Base-by-base conservation (phyloP, 805 yeast genomes). In the Yarrowia porcina region DNA sequence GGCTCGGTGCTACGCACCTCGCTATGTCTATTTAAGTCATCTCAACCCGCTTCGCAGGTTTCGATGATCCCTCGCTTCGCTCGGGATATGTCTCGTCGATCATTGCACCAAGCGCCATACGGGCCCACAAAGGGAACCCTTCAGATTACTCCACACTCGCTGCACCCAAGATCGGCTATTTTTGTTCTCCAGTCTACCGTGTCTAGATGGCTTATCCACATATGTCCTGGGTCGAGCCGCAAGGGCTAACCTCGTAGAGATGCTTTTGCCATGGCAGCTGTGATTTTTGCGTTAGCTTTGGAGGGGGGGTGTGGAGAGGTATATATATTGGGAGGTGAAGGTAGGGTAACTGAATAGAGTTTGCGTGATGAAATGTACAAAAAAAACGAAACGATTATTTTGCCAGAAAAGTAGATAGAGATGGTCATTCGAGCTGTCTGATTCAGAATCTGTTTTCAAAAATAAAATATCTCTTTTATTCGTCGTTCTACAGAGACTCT, bases 51-150 rank as follows among this genome's bases (percentile, higher is more conserved):
- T n/a, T n/a, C 1, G 38, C 38, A 33, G n/a, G 38, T n/a, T 11
- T 33, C n/a, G 38, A 33, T 33, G 38, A 36, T 21, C 41, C 18
- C 23, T 36, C 41, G 23, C 41, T 18, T n/a, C 20, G 25, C 49
- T 44, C 30, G n/a, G 27, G 32, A 7, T 44, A 71, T 75, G 77
- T 75, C 69, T 75, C 69, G 80, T 75, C 74, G 77, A 81, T 83
- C 86, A 77, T 83, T 83, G 86, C 86, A 83, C 79, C 84, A 72
- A 66, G 71, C 79, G 82, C 77, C 86, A 82, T 80, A 76, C 83
- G 84, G 83, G 82, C 76, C 79, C 85, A 81, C 85, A 84, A 82
- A 82, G 85, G 85, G 77, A 73, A 72, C 81, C 84, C 83, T 82
- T 78, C 78, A 81, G 66, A 70, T 70, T 69, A 20, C 38, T 69